Evolutionary conservation across 106 monocot species (phyloP).

Genomic region (Dendrobium nobile): DNA sequence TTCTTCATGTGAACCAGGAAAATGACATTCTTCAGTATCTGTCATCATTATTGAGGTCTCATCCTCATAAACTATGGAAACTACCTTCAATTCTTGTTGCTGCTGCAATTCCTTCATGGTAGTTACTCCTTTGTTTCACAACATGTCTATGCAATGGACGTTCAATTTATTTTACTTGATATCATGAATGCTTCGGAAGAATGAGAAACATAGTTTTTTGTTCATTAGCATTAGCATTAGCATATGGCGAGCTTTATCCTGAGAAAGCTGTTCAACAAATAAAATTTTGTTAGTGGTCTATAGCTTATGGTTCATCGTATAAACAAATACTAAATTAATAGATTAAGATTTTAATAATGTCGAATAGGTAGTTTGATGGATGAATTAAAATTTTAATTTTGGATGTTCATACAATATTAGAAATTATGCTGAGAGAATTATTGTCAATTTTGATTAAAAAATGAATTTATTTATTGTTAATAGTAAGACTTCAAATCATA

Average conservation of each 20-base stretch:
- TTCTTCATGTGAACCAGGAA: conserved; percentile 39
- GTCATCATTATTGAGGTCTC: conserved; percentile 23
- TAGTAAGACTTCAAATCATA: too few species aligned
- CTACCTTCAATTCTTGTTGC: conserved; percentile 55
- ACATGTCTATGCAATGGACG: not conserved
- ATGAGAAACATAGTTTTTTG: not conserved
- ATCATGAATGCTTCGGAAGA: not conserved
- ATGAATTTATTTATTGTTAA: too few species aligned
- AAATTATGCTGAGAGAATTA: too few species aligned
- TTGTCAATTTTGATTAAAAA: too few species aligned
- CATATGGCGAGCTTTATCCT: not conserved
- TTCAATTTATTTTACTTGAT: not conserved
- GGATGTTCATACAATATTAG: not conserved
- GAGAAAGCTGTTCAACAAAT: not conserved
- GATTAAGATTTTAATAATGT: too few species aligned
- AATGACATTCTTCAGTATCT: conserved; percentile 55
- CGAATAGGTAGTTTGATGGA: too few species aligned
- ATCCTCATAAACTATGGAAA: conserved; percentile 48
- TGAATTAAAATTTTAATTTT: too few species aligned
- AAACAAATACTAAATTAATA: not conserved
- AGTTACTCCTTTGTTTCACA: conserved; percentile 2
- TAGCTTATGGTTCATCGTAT: not conserved
- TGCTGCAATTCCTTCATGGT: conserved; percentile 58
- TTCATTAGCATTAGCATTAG: not conserved
- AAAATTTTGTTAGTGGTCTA: not conserved